Evolutionary conservation across 768 basidiomycete species (phyloP).

Genomic region (Phlebiopsis gigantea): DNA sequence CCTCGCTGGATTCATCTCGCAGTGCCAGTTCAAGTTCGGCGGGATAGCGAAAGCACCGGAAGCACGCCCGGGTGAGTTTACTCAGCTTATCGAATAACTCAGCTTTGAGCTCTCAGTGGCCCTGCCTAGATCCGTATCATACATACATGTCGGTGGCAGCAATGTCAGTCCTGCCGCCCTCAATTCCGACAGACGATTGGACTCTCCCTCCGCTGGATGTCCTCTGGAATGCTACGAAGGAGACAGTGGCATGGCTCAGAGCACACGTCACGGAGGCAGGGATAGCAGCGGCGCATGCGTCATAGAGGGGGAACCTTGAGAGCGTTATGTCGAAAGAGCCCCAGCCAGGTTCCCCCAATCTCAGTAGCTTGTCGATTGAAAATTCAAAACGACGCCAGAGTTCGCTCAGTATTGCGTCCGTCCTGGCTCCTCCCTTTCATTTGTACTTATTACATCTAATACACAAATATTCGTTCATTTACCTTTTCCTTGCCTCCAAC

Average conservation of each 20-base stretch:
- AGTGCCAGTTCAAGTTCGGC: constrained; percentile 84
- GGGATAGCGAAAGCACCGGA: constrained; percentile 84
- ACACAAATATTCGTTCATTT: background rate
- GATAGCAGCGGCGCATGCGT: too few relatives aligned
- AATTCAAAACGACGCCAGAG: background rate
- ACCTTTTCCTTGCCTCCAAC: too few relatives aligned
- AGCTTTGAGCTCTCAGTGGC: background rate
- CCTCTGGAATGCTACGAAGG: constrained; percentile 61
- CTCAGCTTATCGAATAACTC: background rate
- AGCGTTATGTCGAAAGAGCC: too few relatives aligned
- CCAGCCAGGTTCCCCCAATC: too few relatives aligned
- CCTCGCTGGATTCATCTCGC: constrained; percentile 59
- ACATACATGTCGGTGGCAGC: constrained; percentile 89
- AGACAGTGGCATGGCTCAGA: constrained; percentile 65
- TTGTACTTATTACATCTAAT: background rate
- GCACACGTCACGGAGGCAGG: constrained; percentile 37
- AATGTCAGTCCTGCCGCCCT: constrained; percentile 57
- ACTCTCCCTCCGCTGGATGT: constrained; percentile 58
- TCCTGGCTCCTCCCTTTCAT: background rate
- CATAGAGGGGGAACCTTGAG: too few relatives aligned
- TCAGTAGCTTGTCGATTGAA: background rate
- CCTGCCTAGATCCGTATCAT: constrained; percentile 79
- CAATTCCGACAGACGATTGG: constrained; percentile 37
- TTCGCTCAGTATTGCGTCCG: background rate
- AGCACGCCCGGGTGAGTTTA: constrained; percentile 63